A percentile compares a stretch with the other conserved stretches of the same genome.
phyloP scores from a whole-genome alignment of 768 basidiomycete species.

The Boletus edulis region DNA sequence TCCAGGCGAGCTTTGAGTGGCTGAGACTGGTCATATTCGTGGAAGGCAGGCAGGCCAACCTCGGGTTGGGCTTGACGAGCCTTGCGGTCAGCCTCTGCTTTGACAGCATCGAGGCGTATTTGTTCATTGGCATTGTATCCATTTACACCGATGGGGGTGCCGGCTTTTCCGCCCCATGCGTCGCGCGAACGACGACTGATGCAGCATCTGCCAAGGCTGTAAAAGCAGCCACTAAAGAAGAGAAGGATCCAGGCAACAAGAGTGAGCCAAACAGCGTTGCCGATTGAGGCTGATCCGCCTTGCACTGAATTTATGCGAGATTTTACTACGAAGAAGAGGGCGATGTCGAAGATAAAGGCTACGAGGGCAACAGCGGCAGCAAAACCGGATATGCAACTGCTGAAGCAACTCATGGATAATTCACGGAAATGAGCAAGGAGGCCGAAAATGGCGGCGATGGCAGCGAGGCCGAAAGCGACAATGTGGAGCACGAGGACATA shows the following conservation, averaged over 20 bases:
- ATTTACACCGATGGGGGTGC: slow-evolving; percentile 24
- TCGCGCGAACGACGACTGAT: slow-evolving; percentile 52
- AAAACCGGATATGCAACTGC: slow-evolving; percentile 77
- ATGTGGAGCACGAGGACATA: slow-evolving; percentile 92
- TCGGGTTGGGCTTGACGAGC: slow-evolving; percentile 59
- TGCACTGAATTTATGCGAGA: slow-evolving; percentile 71
- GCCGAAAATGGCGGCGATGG: slow-evolving; percentile 73
- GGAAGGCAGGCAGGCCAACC: slow-evolving; percentile 71
- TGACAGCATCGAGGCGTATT: slow-evolving; percentile 79
- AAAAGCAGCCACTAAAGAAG: slow-evolving; percentile 91
- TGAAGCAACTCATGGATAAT: slow-evolving; percentile 82
- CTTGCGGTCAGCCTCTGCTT: slow-evolving; percentile 83
- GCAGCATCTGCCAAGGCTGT: slow-evolving; percentile 81
- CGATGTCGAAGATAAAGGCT: slow-evolving; percentile 92
- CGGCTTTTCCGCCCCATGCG: slow-evolving; percentile 37
- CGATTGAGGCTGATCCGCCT: slow-evolving; percentile 77
- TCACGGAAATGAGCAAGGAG: slow-evolving; percentile 86
- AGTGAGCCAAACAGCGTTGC: slow-evolving; percentile 90
- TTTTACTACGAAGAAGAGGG: slow-evolving; percentile 86
- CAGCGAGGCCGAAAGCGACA: slow-evolving; percentile 76
- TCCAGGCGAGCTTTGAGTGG: slow-evolving; percentile 64
- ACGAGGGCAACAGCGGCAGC: slow-evolving; percentile 76
- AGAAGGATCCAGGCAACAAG: slow-evolving; percentile 82
- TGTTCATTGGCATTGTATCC: slow-evolving; percentile 50
- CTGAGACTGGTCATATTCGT: slow-evolving; percentile 57